Base-by-base conservation (phyloP, 805 yeast genomes). In the Candida argentea region DNA sequence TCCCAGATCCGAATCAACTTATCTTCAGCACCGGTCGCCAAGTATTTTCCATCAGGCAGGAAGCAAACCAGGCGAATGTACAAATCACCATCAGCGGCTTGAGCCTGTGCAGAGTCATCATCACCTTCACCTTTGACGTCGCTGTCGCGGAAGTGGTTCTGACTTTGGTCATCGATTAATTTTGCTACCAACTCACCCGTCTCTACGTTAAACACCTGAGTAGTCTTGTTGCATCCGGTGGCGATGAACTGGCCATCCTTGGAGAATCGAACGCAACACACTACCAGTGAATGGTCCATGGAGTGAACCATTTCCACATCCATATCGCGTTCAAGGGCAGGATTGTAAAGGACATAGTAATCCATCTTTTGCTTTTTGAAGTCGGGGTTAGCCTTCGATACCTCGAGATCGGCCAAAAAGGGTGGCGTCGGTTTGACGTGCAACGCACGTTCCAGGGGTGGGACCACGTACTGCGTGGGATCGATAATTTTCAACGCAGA, bases 1-100 rank as follows among this genome's bases (percentile, higher is more conserved):
- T 89, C 95, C 98, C 98, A 89, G 46, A 89, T 87, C 54, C 97
- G 75, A 44, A 91, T 91, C 39, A 81, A 70, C 53, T 79, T 80
- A 54, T 81, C 93, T 56, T 81, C 93, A 22, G 91, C 89, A 50
- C 93, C 98, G 7, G 96, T 86, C 18, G 96, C 97, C 45, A 89
- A 67, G 47, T 73, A 82, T 59, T 84, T 83, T 29, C 76, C 82
- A 58, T 89, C 95, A 27, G 98, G 96, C 3, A 94, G 81, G 63
- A 89, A 89, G 53, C 96, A 87, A 30, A 91, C 96, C 2, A 94
- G 82, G 46, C 98, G 73, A 41, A 89, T 87, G 60, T 89, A 89
- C 47, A 89, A 66, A 55, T 89, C 97, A 30, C 83, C 86, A 35
- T 70, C 76, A 35, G 73, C 73, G 18, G 73, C 69, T 34, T 77